Base-by-base conservation (phyloP, 768 basidiomycete species). In the Sporobolomyces phaffii region DNA sequence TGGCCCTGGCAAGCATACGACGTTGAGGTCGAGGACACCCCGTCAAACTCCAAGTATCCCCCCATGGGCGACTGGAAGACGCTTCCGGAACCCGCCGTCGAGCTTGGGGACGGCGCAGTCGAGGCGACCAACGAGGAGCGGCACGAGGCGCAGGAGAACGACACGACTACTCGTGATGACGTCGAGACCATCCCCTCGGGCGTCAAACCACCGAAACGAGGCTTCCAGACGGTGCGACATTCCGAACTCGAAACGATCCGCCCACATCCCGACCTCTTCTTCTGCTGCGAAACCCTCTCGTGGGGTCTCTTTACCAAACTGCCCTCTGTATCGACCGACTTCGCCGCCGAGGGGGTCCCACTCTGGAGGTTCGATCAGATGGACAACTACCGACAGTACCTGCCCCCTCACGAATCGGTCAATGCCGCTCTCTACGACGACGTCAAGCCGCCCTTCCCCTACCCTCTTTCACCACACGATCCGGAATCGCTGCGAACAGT, bases 251-350 rank as follows among this genome's bases (percentile, higher is more conserved):
- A n/a, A 1, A 11, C 20, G 41, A 28, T 36, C 7, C 64, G 69
- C 15, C 69, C 69, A 5, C 69, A 70, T 48, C 69, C 60, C 1
- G 20, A 48, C 45, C 54, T 64, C 51, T 65, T 49, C 61, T 70
- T 63, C 69, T 65, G 61, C 38, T 51, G n/a, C 28, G 0, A 2
- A 11, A 70, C 69, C n/a, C 53, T 60, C 45, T 54, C 61, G 45
- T 70, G 69, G 69, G 43, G 24, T 6, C 57, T 70, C 38, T 54
- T 59, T n/a, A 40, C 43, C 18, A 51, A 47, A 1, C 15, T 63
- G 11, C 31, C 45, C 0, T 3, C 28, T 22, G 18, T 14, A 13
- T 6, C 33, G 29, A 58, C 18, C 14, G 29, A 11, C 33, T 1
- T 0, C 58, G 1, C n/a, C 26, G 9, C 9, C 17, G 31, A 28